Base-by-base conservation (phyloP, 73 alveolate genomes). In the Paramecium caudatum region DNA sequence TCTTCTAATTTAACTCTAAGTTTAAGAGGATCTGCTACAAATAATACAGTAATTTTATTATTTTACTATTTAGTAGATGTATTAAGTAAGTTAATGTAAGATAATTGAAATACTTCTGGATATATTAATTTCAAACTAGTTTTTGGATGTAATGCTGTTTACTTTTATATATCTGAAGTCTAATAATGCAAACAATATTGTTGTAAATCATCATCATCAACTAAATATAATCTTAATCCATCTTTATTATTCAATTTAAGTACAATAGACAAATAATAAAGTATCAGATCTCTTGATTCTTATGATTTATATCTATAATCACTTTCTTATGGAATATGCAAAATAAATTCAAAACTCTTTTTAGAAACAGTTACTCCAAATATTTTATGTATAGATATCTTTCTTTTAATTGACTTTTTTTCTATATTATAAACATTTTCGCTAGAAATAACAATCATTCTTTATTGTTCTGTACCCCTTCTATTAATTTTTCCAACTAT, bases 341-440 rank as follows among this genome's bases (percentile, higher is more conserved):
- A 34, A 68, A 68, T 68, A 68, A 68, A 68, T 68, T 68, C 84
- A 37, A 34, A 68, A 68, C 84, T 68, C 19, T 47, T 25, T 37
- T 49, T 68, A 1, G 84, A 68, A 33, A 68, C 50, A 6, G 84
- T 68, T 13, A 68, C 61, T 10, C 61, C 84, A 68, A 34, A 68
- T 13, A 68, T 68, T 3, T 68, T 34, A 7, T 37, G 34, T 6
- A 68, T 34, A 25, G 30, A 32, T 13, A 68, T 68, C 61, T 34
- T 37, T 68, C 84, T 32, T 68, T 68, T 32, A 3, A 68, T 68
- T 32, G 84, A 10, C 34, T 68, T 68, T 32, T 37, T 68, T 17
- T 68, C 50, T 17, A 68, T 32, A 68, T 68, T 68, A 37, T 68
- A 68, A 17, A 68, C 25, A 32, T 68, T 34, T 68, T 68, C 50